A percentile compares a stretch with the other conserved stretches of the same genome.
Evolutionary conservation across 2,329 filamentous ascomycete species (phyloP).

Genomic region (Hypoxylon sp.): DNA sequence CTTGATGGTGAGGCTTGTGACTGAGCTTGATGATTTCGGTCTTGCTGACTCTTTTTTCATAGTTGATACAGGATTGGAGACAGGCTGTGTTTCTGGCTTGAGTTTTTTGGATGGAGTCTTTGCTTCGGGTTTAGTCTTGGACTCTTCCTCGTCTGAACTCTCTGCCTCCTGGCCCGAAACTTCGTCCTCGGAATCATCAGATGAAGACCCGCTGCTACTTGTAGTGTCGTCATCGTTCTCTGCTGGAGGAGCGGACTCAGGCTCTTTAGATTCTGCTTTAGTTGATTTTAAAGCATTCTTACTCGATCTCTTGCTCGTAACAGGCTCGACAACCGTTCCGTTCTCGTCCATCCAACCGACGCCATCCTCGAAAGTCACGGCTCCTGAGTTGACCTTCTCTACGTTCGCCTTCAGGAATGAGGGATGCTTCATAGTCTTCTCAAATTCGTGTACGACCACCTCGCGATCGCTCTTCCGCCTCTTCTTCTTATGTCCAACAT

Average conservation of each 20-base stretch:
- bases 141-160: constrained; percentile 46
- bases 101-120: constrained; percentile 39
- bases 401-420: constrained; percentile 78
- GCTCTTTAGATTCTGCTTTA: constrained; percentile 26
- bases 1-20: constrained; percentile 67
- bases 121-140: constrained; percentile 20
- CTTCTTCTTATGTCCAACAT: constrained; percentile 67
- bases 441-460: constrained; percentile 87
- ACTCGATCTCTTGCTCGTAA: constrained; percentile 56
- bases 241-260: constrained; percentile 39
- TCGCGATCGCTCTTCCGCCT: constrained; percentile 71
- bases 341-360: constrained; percentile 89
- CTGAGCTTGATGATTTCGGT: constrained; percentile 65
- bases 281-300: constrained; percentile 48
- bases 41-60: constrained; percentile 54
- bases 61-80: constrained; percentile 41
- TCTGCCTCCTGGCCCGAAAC: constrained; percentile 45
- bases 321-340: constrained; percentile 79
- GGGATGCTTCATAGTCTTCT: constrained; percentile 84
- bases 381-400: constrained; percentile 58
- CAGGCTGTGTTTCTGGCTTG: constrained; percentile 39
- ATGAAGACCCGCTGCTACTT: constrained; percentile 58
- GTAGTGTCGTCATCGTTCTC: constrained; percentile 55
- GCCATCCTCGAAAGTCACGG: constrained; percentile 81
- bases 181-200: constrained; percentile 46